These are phyloP conservation scores for Cadophora luteo-olivacea DNA, from an alignment of 2,329 filamentous ascomycete species.

Conservation along the genomic window DNA sequence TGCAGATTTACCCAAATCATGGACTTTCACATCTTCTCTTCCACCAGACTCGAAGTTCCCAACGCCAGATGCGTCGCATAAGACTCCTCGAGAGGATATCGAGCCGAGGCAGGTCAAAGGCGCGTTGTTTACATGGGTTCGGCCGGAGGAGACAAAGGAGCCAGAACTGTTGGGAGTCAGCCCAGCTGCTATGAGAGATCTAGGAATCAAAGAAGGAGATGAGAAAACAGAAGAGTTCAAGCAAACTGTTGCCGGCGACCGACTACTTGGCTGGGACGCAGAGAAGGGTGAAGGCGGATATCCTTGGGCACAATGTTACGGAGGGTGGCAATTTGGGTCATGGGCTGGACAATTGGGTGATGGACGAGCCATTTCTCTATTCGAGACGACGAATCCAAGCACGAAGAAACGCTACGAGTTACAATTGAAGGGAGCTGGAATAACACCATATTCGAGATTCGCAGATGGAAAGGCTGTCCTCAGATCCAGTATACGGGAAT, in stretches of 20 bases:
- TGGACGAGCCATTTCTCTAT: conserved; percentile 91
- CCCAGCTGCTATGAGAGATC: conserved; percentile 75
- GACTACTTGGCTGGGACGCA: conserved; percentile 79
- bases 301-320: conserved; percentile 98
- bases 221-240: conserved; percentile 76
- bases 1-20: conserved; percentile 66
- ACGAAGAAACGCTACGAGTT: conserved; percentile 83
- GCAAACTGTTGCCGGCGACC: conserved; percentile 81
- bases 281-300: conserved; percentile 74
- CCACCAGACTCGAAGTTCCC: conserved; percentile 80
- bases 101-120: conserved; percentile 83
- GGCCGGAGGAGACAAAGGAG: conserved; percentile 74
- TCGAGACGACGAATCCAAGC: conserved; percentile 80
- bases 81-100: conserved; percentile 77
- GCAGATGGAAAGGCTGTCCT: conserved; percentile 95
- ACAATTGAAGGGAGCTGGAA: conserved; percentile 91
- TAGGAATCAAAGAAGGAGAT: conserved; percentile 76
- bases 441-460: conserved; percentile 94
- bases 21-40: conserved; percentile 69
- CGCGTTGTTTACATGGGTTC: conserved; percentile 89
- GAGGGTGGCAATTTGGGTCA: conserved; percentile 79
- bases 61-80: conserved; percentile 81
- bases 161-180: conserved; percentile 86
- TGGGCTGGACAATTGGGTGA: conserved; percentile 98
- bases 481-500: conserved; percentile 91